phyloP scores from a whole-genome alignment of 2,329 filamentous ascomycete genomes.

The Fonsecaea multimorphosa region DNA sequence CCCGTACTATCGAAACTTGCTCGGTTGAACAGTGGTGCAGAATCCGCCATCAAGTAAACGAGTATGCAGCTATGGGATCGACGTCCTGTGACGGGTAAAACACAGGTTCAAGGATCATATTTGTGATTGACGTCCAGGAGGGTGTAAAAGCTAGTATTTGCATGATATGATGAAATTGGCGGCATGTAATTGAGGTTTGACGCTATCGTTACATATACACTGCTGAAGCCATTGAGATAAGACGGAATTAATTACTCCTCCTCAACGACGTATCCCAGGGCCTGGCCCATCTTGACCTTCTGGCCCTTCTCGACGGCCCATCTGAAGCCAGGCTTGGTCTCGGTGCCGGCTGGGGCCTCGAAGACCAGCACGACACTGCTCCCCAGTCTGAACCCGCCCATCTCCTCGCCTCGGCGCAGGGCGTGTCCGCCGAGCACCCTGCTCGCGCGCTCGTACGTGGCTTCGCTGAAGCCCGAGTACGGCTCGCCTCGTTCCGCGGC shows the following conservation, averaged over 20 bases:
- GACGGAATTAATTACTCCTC: too few species aligned
- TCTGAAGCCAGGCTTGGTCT: constrained; percentile 71
- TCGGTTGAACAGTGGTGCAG: neutral
- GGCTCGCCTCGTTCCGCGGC: constrained; percentile 77
- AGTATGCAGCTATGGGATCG: neutral
- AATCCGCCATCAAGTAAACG: neutral
- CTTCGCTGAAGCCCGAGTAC: constrained; percentile 91
- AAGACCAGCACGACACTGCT: constrained; percentile 96
- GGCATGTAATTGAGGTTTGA: neutral
- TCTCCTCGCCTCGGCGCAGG: constrained; percentile 86
- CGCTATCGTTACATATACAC: neutral
- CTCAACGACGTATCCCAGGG: constrained; percentile 75
- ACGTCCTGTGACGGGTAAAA: neutral
- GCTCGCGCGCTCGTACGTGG: constrained; percentile 81
- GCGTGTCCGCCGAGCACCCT: constrained; percentile 80
- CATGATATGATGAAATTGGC: neutral
- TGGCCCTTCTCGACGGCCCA: constrained; percentile 90
- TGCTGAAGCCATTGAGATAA: neutral
- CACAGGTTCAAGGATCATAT: neutral
- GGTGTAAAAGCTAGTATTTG: neutral
- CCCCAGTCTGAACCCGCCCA: constrained; percentile 96
- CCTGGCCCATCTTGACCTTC: constrained; percentile 86
- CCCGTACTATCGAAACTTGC: neutral
- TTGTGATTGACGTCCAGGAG: neutral
- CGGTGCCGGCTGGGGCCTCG: constrained; percentile 76